A percentile compares a stretch with the other conserved stretches of the same genome.
phyloP scores from a whole-genome alignment of 192 early-diverging fungal genomes.

The Coemansia asiatica region DNA sequence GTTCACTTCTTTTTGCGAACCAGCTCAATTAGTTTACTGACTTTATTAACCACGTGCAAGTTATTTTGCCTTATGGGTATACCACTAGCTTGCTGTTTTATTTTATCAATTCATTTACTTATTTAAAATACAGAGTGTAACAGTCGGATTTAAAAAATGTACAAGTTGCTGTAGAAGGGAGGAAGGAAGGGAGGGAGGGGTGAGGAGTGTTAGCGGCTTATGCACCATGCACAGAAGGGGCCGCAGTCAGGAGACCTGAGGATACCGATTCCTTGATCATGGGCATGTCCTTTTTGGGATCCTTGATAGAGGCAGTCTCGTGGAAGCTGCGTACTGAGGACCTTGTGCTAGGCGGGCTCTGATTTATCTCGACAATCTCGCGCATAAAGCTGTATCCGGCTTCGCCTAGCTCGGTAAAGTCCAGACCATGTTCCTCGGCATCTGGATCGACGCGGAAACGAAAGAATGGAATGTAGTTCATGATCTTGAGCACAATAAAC shows the following conservation, averaged over 20 bases:
- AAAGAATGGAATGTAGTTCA: constrained; percentile 59
- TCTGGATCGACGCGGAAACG: constrained; percentile 58
- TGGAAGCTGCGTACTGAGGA: constrained; percentile 18
- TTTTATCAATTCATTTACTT: no score
- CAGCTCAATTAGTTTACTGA: no score
- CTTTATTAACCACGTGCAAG: no score
- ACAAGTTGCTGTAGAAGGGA: not conserved
- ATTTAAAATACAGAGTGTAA: not conserved
- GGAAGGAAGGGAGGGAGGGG: no score
- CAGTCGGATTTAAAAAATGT: not conserved
- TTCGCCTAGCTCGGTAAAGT: constrained; percentile 57
- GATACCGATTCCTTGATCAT: constrained; percentile 25
- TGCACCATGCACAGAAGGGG: constrained; percentile 3
- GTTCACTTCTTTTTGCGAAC: not conserved
- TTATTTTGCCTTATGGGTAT: no score
- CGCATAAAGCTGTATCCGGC: constrained; percentile 51
- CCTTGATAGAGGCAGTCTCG: constrained; percentile 19
- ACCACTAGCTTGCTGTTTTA: no score
- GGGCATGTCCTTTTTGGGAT: constrained; percentile 31
- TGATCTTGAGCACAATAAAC: constrained; percentile 56
- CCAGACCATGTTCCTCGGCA: constrained; percentile 55
- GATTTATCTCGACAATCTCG: constrained; percentile 19
- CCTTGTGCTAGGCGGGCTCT: not conserved
- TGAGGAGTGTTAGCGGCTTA: not conserved
- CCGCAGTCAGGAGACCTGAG: constrained; percentile 10